Evolutionary conservation across 1,139 yeast species (phyloP).

Genomic region (Magnusiomyces fungicola): DNA sequence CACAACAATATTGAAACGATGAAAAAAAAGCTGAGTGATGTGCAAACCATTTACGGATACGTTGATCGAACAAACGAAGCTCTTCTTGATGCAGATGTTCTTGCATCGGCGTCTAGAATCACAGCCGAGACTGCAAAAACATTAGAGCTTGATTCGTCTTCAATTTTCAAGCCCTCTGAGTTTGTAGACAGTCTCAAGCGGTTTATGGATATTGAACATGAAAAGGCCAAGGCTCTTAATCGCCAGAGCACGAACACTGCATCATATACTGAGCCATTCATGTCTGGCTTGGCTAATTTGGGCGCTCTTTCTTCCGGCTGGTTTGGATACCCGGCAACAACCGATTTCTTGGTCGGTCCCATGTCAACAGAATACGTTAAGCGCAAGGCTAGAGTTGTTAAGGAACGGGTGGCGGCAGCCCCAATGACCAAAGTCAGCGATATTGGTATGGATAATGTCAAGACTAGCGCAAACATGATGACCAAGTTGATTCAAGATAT

Average conservation of each 20-base stretch:
- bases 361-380: constrained; percentile 53
- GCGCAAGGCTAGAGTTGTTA: constrained; percentile 3
- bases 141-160: constrained; percentile 15
- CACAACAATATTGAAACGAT: constrained; percentile 5
- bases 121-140: constrained; percentile 15
- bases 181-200: constrained; percentile 38
- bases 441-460: constrained; percentile 40
- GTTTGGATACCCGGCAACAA: constrained; percentile 38
- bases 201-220: constrained; percentile 34
- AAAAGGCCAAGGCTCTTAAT: constrained; percentile 9
- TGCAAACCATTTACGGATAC: constrained; percentile 14
- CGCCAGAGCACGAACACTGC: background rate
- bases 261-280: background rate
- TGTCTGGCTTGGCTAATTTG: constrained; percentile 27
- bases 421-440: constrained; percentile 50
- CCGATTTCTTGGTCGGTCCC: constrained; percentile 67
- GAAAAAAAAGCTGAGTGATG: constrained; percentile 12
- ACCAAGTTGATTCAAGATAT: constrained; percentile 33
- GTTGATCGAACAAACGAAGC: constrained; percentile 19
- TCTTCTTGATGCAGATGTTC: constrained; percentile 16
- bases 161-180: constrained; percentile 42
- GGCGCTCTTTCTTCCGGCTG: constrained; percentile 40
- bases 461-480: constrained; percentile 19
- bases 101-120: constrained; percentile 15
- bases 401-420: constrained; percentile 28